Evolutionary conservation across 495 filamentous ascomycete species (phyloP), one percentile per base, ranked within the genome.

Genomic region (Aspergillus nidulans): DNA sequence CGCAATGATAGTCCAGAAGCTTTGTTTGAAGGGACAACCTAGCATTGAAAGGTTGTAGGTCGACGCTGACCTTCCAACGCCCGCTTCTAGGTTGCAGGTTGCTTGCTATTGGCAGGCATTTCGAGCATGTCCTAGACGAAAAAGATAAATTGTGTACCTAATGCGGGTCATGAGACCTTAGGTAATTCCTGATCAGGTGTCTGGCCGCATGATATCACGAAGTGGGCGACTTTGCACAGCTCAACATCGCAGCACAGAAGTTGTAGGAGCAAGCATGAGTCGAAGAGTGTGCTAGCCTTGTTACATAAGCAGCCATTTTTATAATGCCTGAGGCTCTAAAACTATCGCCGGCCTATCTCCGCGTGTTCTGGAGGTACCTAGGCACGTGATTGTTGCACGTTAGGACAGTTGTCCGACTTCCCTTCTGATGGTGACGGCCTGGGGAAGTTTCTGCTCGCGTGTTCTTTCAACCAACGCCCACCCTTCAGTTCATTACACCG

Each of bases 321-420:
- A n/a, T 52, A 15, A 45, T 26, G 46, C 25, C 44, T 42, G 28
- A 44, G 49, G 32, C 44, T 26, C 7, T 0, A 30, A 30, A 43
- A 7, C 40, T 43, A 43, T 43, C 28, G 1, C n/a, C n/a, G n/a
- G n/a, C 23, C 49, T 55, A 55, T 49, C 44, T 28, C 52, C 18
- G 9, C 16, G 36, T 49, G 47, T 49, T 56, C 44, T 55, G 36
- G 45, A 42, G 49, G 45, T 34, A 24, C 49, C 53, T 44, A 15
- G 6, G 6, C 64, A 61, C 64, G 61, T 63, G 64, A 60, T 43
- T 20, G 5, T n/a, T 26, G 19, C 42, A 43, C 56, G 53, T 67
- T 59, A 59, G 64, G 64, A 64, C 64, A 67, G 59, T 48, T 67
- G 59, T 62, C 55, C 59, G 53, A 62, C 62, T 67, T 62, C 59